These are phyloP conservation scores for Lepidium aucheri DNA, from an alignment of 345 rosid genomes.

Conservation along the genomic window DNA sequence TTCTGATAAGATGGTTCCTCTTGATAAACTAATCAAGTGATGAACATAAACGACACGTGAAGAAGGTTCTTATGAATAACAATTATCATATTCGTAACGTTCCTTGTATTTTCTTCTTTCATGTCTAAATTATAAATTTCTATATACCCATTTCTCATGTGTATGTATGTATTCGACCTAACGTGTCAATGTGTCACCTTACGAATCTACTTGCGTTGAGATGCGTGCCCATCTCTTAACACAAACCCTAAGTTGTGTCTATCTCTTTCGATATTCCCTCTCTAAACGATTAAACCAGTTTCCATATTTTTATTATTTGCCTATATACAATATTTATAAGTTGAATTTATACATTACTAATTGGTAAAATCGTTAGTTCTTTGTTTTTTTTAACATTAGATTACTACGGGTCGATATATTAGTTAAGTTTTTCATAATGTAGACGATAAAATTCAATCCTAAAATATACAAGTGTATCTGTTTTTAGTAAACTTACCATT, in stretches of 20 bases:
- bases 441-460: too few relatives aligned
- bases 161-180: not conserved
- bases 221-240: conserved; percentile 27
- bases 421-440: too few relatives aligned
- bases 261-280: conserved; percentile 3
- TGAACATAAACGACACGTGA: conserved; percentile 7
- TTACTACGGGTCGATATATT: too few relatives aligned
- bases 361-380: not conserved
- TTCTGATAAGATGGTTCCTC: conserved; percentile 3
- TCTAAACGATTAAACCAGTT: not conserved
- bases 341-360: not conserved
- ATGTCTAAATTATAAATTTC: not conserved
- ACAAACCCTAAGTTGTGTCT: not conserved
- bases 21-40: not conserved
- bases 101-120: not conserved
- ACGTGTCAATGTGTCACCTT: conserved; percentile 19
- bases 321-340: not conserved
- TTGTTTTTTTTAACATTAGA: too few relatives aligned
- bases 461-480: too few relatives aligned
- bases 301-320: not conserved
- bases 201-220: conserved; percentile 13
- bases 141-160: too few relatives aligned
- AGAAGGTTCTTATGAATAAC: not conserved
- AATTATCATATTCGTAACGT: not conserved
- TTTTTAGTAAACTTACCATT: too few relatives aligned